Percentiles rank a stretch among this genome's conserved stretches.
Evolutionary conservation across 2,329 filamentous ascomycete genomes (phyloP).

Genomic region (Atkinsonella texensis): DNA sequence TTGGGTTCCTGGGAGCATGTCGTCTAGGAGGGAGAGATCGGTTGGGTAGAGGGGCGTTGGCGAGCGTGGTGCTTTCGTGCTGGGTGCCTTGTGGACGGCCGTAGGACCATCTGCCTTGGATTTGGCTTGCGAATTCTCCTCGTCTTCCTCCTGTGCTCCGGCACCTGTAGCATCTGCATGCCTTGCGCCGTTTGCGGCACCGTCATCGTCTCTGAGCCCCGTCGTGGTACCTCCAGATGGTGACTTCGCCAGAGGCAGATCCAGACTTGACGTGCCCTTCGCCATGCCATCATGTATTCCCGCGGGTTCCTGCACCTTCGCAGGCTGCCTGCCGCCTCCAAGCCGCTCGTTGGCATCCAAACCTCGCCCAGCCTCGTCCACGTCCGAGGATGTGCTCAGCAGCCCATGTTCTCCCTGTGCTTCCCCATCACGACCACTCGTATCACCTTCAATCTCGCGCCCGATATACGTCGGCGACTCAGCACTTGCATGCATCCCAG

Average conservation of each 20-base stretch:
- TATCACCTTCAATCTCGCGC: no score
- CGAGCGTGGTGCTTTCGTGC: slow-evolving; percentile 2
- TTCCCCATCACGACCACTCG: neutral
- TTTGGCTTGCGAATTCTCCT: neutral
- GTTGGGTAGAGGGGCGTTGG: slow-evolving; percentile 16
- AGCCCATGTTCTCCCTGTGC: neutral
- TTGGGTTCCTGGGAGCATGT: slow-evolving; percentile 19
- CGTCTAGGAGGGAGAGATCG: slow-evolving; percentile 21
- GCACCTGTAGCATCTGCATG: no score
- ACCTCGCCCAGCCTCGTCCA: slow-evolving; percentile 6
- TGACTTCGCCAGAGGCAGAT: neutral
- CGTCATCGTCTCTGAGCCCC: neutral
- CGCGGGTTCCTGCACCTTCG: slow-evolving; percentile 39
- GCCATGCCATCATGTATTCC: slow-evolving; percentile 36
- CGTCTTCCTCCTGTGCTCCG: neutral
- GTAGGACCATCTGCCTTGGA: neutral
- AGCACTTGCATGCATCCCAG: slow-evolving; percentile 8
- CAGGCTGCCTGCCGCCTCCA: slow-evolving; percentile 16
- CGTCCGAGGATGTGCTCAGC: slow-evolving; percentile 11
- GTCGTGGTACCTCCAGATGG: neutral
- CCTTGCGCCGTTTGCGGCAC: no score
- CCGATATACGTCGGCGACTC: slow-evolving; percentile 1
- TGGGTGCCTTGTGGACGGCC: neutral
- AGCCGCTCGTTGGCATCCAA: slow-evolving; percentile 7
- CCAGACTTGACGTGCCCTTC: slow-evolving; percentile 7